phyloP scores from a whole-genome alignment of 805 yeast genomes.

The Kodamaea fukazawae region DNA sequence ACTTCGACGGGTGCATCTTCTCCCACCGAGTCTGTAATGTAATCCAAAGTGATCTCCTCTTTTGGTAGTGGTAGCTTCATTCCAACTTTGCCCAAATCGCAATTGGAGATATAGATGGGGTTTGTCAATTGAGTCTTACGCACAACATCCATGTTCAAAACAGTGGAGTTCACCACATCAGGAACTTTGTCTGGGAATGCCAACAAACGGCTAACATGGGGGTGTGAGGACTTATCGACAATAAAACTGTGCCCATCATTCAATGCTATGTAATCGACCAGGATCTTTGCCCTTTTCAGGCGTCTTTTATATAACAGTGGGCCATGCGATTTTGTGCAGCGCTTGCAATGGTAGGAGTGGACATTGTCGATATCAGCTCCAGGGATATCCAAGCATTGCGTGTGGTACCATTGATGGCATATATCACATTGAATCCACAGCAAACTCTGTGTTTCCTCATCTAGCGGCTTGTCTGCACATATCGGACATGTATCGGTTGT shows the following conservation, averaged over 20 bases:
- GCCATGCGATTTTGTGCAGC: constrained; percentile 47
- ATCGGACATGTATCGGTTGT: constrained; percentile 6
- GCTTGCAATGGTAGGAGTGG: constrained; percentile 52
- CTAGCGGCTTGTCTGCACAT: constrained; percentile 5
- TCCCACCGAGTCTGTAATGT: constrained; percentile 61
- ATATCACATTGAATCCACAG: constrained; percentile 58
- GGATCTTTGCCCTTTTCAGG: constrained; percentile 52
- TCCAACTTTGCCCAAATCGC: constrained; percentile 34
- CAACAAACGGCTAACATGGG: constrained; percentile 45
- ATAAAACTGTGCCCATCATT: constrained; percentile 65
- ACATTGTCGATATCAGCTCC: constrained; percentile 36
- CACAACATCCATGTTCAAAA: constrained; percentile 16
- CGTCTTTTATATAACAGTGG: constrained; percentile 49
- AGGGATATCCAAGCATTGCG: constrained; percentile 43
- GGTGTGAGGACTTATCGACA: constrained; percentile 45
- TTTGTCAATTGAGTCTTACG: constrained; percentile 10
- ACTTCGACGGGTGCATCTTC: constrained; percentile 66
- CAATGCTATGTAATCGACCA: constrained; percentile 75
- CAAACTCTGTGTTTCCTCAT: constrained; percentile 2
- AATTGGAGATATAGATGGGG: constrained; percentile 47
- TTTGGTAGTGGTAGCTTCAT: constrained; percentile 49
- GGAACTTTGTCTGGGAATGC: constrained; percentile 20
- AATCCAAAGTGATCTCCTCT: constrained; percentile 48
- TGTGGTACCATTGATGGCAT: constrained; percentile 57
- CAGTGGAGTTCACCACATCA: constrained; percentile 23